A percentile compares a stretch with the other conserved stretches of the same genome.
Evolutionary conservation across 2,329 filamentous ascomycete genomes (phyloP).

Genomic region (Neoarthrinium moseri): DNA sequence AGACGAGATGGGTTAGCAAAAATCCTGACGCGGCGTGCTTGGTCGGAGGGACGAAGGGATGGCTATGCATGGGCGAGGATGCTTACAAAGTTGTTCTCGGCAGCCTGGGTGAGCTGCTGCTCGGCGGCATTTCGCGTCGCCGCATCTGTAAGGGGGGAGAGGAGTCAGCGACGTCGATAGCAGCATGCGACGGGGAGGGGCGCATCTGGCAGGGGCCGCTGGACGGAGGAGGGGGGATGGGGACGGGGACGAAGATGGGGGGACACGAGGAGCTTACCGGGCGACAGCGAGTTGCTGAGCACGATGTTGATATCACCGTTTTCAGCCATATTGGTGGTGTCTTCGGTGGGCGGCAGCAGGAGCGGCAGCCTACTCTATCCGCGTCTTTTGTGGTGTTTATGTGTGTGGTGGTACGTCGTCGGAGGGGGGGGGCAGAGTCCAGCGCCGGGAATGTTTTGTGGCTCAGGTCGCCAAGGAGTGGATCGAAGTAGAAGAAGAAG

Average conservation of each 20-base stretch:
- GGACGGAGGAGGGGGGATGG: slow-evolving; percentile 4
- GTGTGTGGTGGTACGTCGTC: too few relatives aligned
- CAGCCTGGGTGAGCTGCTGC: slow-evolving; percentile 88
- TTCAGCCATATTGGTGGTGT: slow-evolving; percentile 61
- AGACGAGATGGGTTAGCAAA: not conserved
- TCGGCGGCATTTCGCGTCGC: slow-evolving; percentile 87
- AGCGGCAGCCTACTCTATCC: too few relatives aligned
- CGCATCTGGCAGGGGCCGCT: not conserved
- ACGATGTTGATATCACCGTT: slow-evolving; percentile 92
- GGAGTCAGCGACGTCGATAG: slow-evolving; percentile 12
- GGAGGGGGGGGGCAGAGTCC: too few relatives aligned
- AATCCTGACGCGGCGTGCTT: slow-evolving; percentile 31
- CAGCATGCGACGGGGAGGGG: too few relatives aligned
- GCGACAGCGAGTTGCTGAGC: slow-evolving; percentile 92
- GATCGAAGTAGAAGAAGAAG: too few relatives aligned
- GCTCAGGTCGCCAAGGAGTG: too few relatives aligned
- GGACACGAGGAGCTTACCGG: slow-evolving; percentile 61
- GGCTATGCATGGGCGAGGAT: slow-evolving; percentile 21
- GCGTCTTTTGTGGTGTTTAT: too few relatives aligned
- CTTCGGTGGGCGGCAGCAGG: slow-evolving; percentile 17
- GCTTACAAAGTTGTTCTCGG: slow-evolving; percentile 90
- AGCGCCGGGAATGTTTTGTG: too few relatives aligned
- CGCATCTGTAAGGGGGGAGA: slow-evolving; percentile 63
- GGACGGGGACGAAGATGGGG: slow-evolving; percentile 6
- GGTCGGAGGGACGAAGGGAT: slow-evolving; percentile 20